These are phyloP conservation scores for Penicillium lagena DNA, from an alignment of 495 filamentous ascomycete genomes.

Conservation along the genomic window DNA sequence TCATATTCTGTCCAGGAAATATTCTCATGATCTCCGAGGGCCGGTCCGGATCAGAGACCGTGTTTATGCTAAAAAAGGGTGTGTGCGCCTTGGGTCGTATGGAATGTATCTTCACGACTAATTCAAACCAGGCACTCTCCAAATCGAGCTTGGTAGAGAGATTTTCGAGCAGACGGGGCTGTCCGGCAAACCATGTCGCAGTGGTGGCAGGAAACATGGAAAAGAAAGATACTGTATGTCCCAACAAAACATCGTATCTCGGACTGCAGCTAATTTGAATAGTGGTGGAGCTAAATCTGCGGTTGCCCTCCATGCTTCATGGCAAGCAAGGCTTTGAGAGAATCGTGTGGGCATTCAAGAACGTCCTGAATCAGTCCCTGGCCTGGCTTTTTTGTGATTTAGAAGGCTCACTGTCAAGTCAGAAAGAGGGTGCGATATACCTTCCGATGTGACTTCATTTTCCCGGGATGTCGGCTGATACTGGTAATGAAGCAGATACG, in stretches of 20 bases:
- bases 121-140: constrained; percentile 52
- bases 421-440: constrained; percentile 21
- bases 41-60: constrained; percentile 67
- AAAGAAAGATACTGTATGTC: constrained; percentile 52
- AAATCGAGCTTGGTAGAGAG: constrained; percentile 74
- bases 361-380: constrained; percentile 63
- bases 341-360: constrained; percentile 76
- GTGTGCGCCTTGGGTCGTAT: constrained; percentile 2
- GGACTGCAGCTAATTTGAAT: constrained; percentile 1
- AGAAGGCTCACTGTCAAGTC: constrained; percentile 9
- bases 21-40: constrained; percentile 91
- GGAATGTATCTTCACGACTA: too few relatives aligned
- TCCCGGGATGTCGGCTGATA: neutral
- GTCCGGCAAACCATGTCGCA: constrained; percentile 61
- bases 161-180: constrained; percentile 81
- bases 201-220: constrained; percentile 51
- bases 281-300: constrained; percentile 81
- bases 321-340: constrained; percentile 90
- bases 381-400: constrained; percentile 81
- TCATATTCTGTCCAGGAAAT: constrained; percentile 51
- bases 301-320: constrained; percentile 73
- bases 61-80: constrained; percentile 71
- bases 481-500: constrained; percentile 8
- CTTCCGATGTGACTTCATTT: neutral
- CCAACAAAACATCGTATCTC: neutral